A percentile compares a stretch with the other conserved stretches of the same genome.
Conservation (phyloP, 2,329 filamentous ascomycete species). For the Blastomyces percursus region DNA sequence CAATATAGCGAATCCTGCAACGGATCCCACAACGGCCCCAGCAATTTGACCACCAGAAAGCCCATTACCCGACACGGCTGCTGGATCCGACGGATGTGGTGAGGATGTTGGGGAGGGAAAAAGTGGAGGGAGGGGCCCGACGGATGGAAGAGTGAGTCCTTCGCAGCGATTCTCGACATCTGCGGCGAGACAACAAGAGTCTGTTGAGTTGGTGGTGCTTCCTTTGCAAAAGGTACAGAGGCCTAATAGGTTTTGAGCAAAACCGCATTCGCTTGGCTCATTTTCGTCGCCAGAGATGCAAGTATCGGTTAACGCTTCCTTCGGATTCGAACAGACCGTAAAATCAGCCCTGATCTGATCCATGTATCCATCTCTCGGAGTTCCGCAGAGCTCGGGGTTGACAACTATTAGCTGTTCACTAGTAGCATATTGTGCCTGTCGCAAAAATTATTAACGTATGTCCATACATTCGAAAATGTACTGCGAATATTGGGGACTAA, state of each 20-base stretch:
- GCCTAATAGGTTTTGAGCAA: constrained; percentile 56
- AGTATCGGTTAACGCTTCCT: constrained; percentile 59
- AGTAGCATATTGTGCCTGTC: constrained; percentile 65
- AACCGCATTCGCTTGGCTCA: constrained; percentile 81
- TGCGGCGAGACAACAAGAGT: constrained; percentile 85
- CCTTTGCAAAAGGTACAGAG: constrained; percentile 78
- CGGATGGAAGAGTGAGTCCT: constrained; percentile 62
- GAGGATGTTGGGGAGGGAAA: constrained; percentile 55
- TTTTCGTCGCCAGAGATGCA: constrained; percentile 72
- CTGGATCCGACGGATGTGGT: constrained; percentile 42
- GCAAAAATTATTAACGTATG: constrained; percentile 14
- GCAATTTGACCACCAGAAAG: constrained; percentile 54
- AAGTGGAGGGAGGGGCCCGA: constrained; percentile 49
- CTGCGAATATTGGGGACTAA: constrained; percentile 34
- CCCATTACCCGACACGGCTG: constrained; percentile 20
- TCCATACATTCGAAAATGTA: neutral
- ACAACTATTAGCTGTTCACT: constrained; percentile 79
- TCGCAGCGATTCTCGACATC: constrained; percentile 62
- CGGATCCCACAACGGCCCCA: constrained; percentile 72
- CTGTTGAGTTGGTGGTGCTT: constrained; percentile 80
- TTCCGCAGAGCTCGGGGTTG: constrained; percentile 61
- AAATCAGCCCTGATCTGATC: constrained; percentile 84
- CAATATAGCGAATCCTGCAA: constrained; percentile 61
- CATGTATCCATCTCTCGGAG: constrained; percentile 53
- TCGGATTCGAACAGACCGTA: constrained; percentile 72